Evolutionary conservation across 495 filamentous ascomycete species (phyloP).

Genomic region (Lophium mytilinum): DNA sequence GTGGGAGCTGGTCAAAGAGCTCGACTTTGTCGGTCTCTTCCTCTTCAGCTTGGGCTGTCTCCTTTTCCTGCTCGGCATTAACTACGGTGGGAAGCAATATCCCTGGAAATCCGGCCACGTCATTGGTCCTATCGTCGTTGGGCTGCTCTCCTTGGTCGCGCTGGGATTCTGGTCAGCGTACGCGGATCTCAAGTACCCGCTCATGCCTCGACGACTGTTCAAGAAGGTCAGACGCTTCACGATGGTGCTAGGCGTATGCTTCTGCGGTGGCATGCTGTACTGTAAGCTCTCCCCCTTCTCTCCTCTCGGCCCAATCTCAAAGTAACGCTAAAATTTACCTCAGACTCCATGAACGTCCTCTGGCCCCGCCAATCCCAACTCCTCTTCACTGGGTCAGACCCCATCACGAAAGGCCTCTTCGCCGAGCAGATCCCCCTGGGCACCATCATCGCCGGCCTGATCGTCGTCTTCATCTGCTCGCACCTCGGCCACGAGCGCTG

Average conservation of each 20-base stretch:
- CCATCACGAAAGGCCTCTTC: slow-evolving; percentile 23
- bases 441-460: slow-evolving; percentile 12
- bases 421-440: slow-evolving; percentile 18
- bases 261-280: slow-evolving; percentile 9
- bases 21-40: slow-evolving; percentile 9
- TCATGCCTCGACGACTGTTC: slow-evolving; percentile 7
- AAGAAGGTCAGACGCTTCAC: slow-evolving; percentile 8
- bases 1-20: slow-evolving; percentile 4
- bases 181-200: slow-evolving; percentile 3
- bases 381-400: slow-evolving; percentile 15
- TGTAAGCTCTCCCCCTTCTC: neutral
- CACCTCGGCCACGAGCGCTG: slow-evolving; percentile 16
- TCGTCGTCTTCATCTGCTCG: slow-evolving; percentile 5
- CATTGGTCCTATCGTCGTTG: slow-evolving; percentile 9
- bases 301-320: neutral
- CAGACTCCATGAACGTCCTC: slow-evolving; percentile 19
- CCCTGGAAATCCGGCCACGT: slow-evolving; percentile 5
- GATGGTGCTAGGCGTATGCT: slow-evolving; percentile 5
- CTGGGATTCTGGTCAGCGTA: slow-evolving; percentile 11
- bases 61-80: slow-evolving; percentile 7
- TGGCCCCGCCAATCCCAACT: slow-evolving; percentile 24
- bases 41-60: slow-evolving; percentile 7
- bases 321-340: neutral
- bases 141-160: slow-evolving; percentile 1
- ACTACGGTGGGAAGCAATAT: slow-evolving; percentile 5